Evolutionary conservation across 2,329 filamentous ascomycete species (phyloP), one percentile per base, ranked within the genome.

Genomic region (Talaromyces sp.): DNA sequence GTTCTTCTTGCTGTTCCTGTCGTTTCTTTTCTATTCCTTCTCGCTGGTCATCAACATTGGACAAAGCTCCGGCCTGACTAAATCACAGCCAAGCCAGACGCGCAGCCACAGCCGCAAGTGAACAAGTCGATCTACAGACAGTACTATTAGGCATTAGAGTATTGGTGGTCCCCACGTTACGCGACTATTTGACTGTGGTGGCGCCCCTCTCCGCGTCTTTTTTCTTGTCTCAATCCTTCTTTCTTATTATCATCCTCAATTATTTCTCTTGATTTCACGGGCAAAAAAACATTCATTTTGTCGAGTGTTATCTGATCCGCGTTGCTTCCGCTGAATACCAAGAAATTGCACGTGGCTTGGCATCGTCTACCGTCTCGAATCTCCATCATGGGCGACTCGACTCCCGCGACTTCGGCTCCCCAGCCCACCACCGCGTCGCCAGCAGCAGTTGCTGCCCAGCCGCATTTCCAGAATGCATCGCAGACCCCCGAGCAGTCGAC

Each of bases 261-360:
- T 50, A 44, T 57, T 44, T 59, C 53, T 30, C 47, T 23, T 30
- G 33, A 51, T 12, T 58, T 36, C 44, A 4, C 12, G 36, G n/a
- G 36, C 3, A n/a, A 40, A 16, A 40, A 23, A 1, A 23, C 23
- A 23, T 23, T 23, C 23, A 23, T 23, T 23, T 23, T 23, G 23
- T 23, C 23, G 23, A 23, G 23, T 23, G 10, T 18, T 54, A 14
- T 18, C 23, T 30, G 28, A 34, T 31, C 28, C 23, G 28, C 23
- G n/a, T 30, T 7, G 56, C 23, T 65, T 60, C 61, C 61, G 61
- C 61, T 53, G 61, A 62, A 62, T 62, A 62, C 61, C 61, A 62
- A 62, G 61, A 62, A 63, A 64, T 63, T 64, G 62, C 68, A 70
- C 72, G 70, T 69, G 73, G 56, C 53, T 61, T 64, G 61, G 61